Evolutionary conservation across 169 alveolate species (phyloP).

Genomic region (Eimeria brunetti): DNA sequence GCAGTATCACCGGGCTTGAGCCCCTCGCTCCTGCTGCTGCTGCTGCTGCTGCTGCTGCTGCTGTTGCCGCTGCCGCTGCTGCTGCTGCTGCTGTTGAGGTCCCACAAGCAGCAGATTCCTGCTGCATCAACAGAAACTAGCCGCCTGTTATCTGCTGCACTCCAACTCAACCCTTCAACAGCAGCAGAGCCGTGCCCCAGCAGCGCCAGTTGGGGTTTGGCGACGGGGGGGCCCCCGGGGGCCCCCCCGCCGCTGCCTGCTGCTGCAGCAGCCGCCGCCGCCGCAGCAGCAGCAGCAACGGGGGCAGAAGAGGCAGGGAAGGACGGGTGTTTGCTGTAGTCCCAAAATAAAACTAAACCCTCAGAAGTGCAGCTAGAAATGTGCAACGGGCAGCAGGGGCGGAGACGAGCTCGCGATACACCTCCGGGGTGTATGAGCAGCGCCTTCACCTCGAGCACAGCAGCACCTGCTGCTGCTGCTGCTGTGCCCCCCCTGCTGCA

Average conservation of each 20-base stretch:
- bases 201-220: slow-evolving; percentile 69
- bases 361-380: slow-evolving; percentile 18
- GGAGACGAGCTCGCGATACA: slow-evolving; percentile 37
- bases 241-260: too few species aligned
- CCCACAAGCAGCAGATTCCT: slow-evolving; percentile 59
- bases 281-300: slow-evolving; percentile 35
- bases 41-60: slow-evolving; percentile 35
- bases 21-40: slow-evolving; percentile 10
- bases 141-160: slow-evolving; percentile 14
- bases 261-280: background rate
- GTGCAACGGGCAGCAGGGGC: slow-evolving; percentile 30
- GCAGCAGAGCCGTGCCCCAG: slow-evolving; percentile 21
- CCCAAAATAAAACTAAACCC: slow-evolving; percentile 42
- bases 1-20: slow-evolving; percentile 7
- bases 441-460: slow-evolving; percentile 36
- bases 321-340: slow-evolving; percentile 44
- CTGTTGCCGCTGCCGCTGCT: slow-evolving; percentile 22
- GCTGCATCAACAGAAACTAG: slow-evolving; percentile 54
- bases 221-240: too few species aligned
- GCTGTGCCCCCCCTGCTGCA: slow-evolving; percentile 13
- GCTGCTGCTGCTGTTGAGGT: slow-evolving; percentile 30
- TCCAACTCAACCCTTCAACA: slow-evolving; percentile 62
- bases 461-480: background rate
- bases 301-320: slow-evolving; percentile 11
- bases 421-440: slow-evolving; percentile 53